phyloP scores from a whole-genome alignment of 1,139 yeast genomes.

The Ogataea hybrid region DNA sequence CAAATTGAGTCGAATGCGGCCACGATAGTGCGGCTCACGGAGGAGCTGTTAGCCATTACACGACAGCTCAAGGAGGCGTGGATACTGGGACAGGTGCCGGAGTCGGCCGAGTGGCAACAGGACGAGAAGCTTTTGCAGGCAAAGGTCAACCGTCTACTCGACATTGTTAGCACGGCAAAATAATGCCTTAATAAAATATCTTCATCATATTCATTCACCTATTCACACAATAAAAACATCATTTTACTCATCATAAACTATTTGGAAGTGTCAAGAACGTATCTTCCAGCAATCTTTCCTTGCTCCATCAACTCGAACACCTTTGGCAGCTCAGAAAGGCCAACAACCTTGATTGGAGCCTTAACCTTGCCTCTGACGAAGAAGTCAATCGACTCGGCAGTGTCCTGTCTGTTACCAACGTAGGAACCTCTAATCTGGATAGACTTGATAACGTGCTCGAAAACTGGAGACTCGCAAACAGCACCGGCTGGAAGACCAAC shows the following conservation, averaged over 20 bases:
- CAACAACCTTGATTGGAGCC: conserved; percentile 70
- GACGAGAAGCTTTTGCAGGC: conserved; percentile 13
- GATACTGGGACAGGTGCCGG: conserved; percentile 51
- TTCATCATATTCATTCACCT: conserved; percentile 1
- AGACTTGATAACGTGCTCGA: conserved; percentile 63
- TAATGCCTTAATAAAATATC: not conserved
- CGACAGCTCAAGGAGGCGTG: conserved; percentile 52
- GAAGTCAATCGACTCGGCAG: conserved; percentile 74
- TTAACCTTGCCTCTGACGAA: conserved; percentile 66
- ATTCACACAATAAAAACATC: conserved; percentile 1
- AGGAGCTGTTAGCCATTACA: conserved; percentile 50
- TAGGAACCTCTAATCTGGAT: conserved; percentile 68
- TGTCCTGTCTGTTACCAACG: conserved; percentile 79
- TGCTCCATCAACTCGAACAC: conserved; percentile 68
- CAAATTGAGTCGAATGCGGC: conserved; percentile 55
- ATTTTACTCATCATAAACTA: conserved; percentile 21
- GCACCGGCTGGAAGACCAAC: conserved; percentile 79
- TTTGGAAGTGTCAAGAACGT: conserved; percentile 69
- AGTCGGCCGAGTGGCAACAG: conserved; percentile 12
- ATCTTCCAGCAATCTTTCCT: conserved; percentile 72
- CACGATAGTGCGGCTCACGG: conserved; percentile 50
- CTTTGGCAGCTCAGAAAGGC: conserved; percentile 59
- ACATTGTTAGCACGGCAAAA: conserved; percentile 18
- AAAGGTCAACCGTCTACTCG: conserved; percentile 23
- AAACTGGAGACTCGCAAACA: conserved; percentile 60